Base-by-base conservation (phyloP, 2,329 filamentous ascomycete genomes). In the Colletotrichum australisinense region DNA sequence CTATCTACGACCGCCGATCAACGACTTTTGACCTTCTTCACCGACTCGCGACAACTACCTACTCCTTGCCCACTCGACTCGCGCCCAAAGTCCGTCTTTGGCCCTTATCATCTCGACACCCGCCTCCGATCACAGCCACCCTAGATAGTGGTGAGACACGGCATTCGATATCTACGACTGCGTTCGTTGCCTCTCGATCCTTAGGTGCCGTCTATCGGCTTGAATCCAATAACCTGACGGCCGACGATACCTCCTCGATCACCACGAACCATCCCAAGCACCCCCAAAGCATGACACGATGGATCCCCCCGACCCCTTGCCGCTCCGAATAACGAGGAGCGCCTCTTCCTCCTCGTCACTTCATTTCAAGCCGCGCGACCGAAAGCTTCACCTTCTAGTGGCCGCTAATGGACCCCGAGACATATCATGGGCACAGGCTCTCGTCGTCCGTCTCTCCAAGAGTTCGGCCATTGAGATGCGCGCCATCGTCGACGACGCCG, bases 381-480 rank as follows among this genome's bases (percentile, higher is more conserved):
- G 82, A 75, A 89, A 89, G 75, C 83, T 92, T 35, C 89, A 86
- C 74, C 87, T 94, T 69, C 88, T 94, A 42, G 86, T 94, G 46
- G 90, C 90, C 71, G 88, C 92, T 70, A 92, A 92, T 77, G 91
- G 92, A 72, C 86, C 88, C 59, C 87, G 88, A 68, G 91, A 93
- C 78, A 88, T 91, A 35, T 90, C 91, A 57, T 92, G 90, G 83
- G 91, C 91, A 65, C 88, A 92, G 79, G 86, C 90, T 22, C 87
- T 94, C 65, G 90, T 92, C 73, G 88, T 93, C 62, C 89, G 92
- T 73, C 86, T 94, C 4, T 92, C 92, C 67, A 93, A 92, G 78
- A 89, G 91, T 71, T 79, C 87, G 9, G 88, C 90, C 74, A 90
- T 92, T 75, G 88, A 90, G 75, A 90, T 88, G 38, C 85, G 88